A percentile compares a stretch with the other conserved stretches of the same genome.
Conservation (phyloP, 495 filamentous ascomycete species). For the Annulohypoxylon maeteangense region DNA sequence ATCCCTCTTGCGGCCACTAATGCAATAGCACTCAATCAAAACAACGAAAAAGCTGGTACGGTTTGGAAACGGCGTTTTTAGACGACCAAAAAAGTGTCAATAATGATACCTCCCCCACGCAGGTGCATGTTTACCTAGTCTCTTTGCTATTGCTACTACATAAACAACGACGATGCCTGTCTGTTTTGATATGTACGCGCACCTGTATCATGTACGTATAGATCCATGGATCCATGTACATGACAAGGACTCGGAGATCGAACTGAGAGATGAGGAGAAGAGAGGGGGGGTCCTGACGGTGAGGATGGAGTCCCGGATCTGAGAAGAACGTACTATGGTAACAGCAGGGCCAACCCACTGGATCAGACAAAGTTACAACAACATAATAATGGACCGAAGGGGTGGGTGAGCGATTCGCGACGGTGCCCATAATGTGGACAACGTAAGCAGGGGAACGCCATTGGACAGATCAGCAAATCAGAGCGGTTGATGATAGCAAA, state of each 20-base stretch:
- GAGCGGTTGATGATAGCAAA: not conserved
- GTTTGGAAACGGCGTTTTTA: constrained; percentile 42
- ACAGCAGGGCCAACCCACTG: constrained; percentile 39
- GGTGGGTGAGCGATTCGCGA: constrained; percentile 44
- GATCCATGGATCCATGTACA: constrained; percentile 50
- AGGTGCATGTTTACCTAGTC: constrained; percentile 52
- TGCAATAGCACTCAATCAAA: constrained; percentile 58
- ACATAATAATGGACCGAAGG: constrained; percentile 32
- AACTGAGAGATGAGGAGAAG: constrained; percentile 44
- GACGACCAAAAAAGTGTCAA: constrained; percentile 47
- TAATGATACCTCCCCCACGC: constrained; percentile 52
- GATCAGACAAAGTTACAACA: constrained; percentile 29
- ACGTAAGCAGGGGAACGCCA: constrained; percentile 27
- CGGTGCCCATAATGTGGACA: constrained; percentile 27
- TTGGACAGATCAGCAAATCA: constrained; percentile 43
- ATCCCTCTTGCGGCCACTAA: constrained; percentile 65
- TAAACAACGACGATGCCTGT: constrained; percentile 39
- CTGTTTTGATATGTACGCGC: constrained; percentile 42
- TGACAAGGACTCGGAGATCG: constrained; percentile 51
- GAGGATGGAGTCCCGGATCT: constrained; percentile 45
- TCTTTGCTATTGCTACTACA: constrained; percentile 39
- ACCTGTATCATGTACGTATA: constrained; percentile 47
- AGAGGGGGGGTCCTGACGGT: constrained; percentile 34
- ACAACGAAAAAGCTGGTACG: constrained; percentile 46
- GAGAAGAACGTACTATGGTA: constrained; percentile 27